Conservation (phyloP, 2,329 filamentous ascomycete species). For the Ophiostoma triangulosporum region DNA sequence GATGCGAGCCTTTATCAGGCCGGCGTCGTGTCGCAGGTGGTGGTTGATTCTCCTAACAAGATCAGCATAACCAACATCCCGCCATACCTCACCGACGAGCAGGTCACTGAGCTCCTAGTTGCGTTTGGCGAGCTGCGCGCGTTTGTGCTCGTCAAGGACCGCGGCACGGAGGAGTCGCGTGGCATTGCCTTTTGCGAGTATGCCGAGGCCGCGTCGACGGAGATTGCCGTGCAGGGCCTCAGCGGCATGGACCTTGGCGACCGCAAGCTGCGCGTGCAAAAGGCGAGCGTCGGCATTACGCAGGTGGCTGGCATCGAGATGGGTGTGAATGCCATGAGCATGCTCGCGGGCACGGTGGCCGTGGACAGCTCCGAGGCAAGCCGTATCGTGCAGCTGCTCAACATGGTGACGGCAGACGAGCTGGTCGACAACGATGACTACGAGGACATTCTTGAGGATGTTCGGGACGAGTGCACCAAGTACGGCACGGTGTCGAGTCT, state of each 20-base stretch:
- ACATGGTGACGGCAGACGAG: conserved; percentile 97
- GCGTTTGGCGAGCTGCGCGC: conserved; percentile 89
- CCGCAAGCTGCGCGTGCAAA: conserved; percentile 68
- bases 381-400: conserved; percentile 80
- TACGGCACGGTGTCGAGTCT: conserved; percentile 76
- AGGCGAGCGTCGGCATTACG: conserved; percentile 87
- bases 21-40: conserved; percentile 63
- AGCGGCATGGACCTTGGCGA: conserved; percentile 91
- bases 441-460: conserved; percentile 88
- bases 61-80: conserved; percentile 87
- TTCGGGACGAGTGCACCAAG: conserved; percentile 84
- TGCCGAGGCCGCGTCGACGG: conserved; percentile 59
- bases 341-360: conserved; percentile 83
- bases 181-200: conserved; percentile 98
- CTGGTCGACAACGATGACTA: conserved; percentile 90
- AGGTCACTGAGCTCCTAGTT: conserved; percentile 77
- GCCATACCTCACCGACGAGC: conserved; percentile 74
- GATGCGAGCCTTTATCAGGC: conserved; percentile 63
- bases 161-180: conserved; percentile 72
- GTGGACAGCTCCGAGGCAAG: conserved; percentile 61
- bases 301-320: conserved; percentile 87
- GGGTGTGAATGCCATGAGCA: conserved; percentile 93
- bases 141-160: conserved; percentile 82
- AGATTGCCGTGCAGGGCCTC: conserved; percentile 77
- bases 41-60: conserved; percentile 90